These are phyloP conservation scores for Fusarium sororula DNA, from an alignment of 2,329 filamentous ascomycete genomes.

Conservation along the genomic window DNA sequence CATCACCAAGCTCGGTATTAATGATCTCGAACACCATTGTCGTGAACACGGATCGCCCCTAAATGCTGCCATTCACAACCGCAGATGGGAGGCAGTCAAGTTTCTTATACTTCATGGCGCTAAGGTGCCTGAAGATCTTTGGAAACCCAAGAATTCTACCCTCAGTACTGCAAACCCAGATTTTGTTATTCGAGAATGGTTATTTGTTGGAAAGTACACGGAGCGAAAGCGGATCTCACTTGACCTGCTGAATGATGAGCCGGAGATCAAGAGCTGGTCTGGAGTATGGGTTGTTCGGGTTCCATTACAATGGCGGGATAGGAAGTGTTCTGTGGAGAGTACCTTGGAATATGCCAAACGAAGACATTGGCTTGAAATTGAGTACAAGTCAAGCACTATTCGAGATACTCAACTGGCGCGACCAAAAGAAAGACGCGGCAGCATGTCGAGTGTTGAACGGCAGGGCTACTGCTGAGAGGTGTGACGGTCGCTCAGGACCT, in stretches of 20 bases:
- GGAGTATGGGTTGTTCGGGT: not conserved
- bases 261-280: not conserved
- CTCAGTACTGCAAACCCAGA: not conserved
- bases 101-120: not conserved
- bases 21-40: not conserved
- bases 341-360: not conserved
- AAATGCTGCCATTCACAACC: not conserved
- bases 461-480: no score
- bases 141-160: fast-evolving
- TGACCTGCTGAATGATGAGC: no score
- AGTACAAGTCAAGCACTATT: not conserved
- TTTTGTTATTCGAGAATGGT: not conserved
- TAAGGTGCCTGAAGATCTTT: fast-evolving
- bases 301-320: not conserved
- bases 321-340: not conserved
- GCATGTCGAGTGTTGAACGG: not conserved
- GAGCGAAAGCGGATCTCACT: not conserved
- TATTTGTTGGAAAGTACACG: not conserved
- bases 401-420: not conserved
- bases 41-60: not conserved
- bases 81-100: not conserved
- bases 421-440: not conserved
- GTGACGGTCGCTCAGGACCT: no score
- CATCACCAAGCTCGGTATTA: not conserved
- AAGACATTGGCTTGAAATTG: not conserved